Conservation (phyloP, 306 rosid species). For the Quercus glauca region DNA sequence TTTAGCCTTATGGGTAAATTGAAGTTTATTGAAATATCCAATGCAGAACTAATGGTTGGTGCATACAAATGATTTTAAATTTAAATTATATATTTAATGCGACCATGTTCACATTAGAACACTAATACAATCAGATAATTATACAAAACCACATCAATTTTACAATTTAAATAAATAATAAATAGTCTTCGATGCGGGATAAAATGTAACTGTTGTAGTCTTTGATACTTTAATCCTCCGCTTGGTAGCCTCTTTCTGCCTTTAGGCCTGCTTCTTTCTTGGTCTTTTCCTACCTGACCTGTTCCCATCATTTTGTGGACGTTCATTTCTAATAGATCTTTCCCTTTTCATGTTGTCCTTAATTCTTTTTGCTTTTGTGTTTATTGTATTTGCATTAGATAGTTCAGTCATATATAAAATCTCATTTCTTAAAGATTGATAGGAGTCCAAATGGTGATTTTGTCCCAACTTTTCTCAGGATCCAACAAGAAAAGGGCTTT, state of each 20-base stretch:
- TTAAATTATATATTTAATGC: not conserved
- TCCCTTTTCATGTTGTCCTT: not conserved
- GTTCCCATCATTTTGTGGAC: not conserved
- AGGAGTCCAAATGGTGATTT: not conserved
- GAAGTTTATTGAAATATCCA: not conserved
- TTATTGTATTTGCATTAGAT: not conserved
- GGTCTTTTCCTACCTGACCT: not conserved
- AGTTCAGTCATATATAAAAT: not conserved
- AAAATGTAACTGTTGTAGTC: not conserved
- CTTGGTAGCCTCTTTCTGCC: not conserved
- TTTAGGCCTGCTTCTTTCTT: not conserved
- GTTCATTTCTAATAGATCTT: not conserved
- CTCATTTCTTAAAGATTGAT: not conserved
- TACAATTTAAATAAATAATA: too few species aligned
- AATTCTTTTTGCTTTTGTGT: not conserved
- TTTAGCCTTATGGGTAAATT: not conserved
- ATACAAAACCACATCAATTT: not conserved
- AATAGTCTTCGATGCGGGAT: not conserved
- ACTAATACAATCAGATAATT: not conserved
- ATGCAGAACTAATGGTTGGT: not conserved
- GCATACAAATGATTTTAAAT: not conserved
- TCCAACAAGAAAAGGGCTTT: slow-evolving; percentile 48
- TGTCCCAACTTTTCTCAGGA: slow-evolving; percentile 42
- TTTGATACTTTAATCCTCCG: not conserved
- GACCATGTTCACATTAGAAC: not conserved